Conservation (phyloP, 257 asterid genomes). For the Rhazya stricta region DNA sequence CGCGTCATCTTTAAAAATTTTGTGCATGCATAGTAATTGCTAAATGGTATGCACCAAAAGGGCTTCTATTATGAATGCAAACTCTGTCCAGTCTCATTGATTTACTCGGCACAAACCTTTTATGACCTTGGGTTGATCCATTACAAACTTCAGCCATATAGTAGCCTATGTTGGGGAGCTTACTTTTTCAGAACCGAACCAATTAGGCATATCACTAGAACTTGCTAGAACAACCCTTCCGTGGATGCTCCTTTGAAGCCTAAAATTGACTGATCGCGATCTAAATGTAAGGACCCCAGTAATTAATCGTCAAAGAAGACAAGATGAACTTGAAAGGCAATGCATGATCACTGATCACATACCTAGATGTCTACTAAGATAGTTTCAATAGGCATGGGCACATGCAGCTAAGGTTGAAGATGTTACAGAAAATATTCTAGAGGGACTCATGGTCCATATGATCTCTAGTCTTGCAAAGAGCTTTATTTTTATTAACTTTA, state of each 20-base stretch:
- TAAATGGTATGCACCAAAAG: background rate
- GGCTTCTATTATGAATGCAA: no score
- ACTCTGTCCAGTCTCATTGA: no score
- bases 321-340: background rate
- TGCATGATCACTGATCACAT: background rate
- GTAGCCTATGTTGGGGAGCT: background rate
- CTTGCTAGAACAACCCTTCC: no score
- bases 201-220: no score
- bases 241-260: no score
- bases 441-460: conserved; percentile 13
- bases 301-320: background rate
- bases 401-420: conserved; percentile 8
- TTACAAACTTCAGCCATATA: background rate
- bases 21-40: no score
- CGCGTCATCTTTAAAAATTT: no score
- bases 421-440: conserved; percentile 13
- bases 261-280: no score
- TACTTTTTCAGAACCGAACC: no score
- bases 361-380: background rate
- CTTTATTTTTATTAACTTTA: no score
- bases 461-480: conserved; percentile 2
- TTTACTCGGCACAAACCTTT: background rate
- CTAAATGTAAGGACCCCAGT: no score
- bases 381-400: conserved; percentile 13
- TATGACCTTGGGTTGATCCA: background rate